A percentile compares a stretch with the other conserved stretches of the same genome.
These are phyloP conservation scores for Ceriops tagal DNA, from an alignment of 345 rosid species.

Conservation along the genomic window DNA sequence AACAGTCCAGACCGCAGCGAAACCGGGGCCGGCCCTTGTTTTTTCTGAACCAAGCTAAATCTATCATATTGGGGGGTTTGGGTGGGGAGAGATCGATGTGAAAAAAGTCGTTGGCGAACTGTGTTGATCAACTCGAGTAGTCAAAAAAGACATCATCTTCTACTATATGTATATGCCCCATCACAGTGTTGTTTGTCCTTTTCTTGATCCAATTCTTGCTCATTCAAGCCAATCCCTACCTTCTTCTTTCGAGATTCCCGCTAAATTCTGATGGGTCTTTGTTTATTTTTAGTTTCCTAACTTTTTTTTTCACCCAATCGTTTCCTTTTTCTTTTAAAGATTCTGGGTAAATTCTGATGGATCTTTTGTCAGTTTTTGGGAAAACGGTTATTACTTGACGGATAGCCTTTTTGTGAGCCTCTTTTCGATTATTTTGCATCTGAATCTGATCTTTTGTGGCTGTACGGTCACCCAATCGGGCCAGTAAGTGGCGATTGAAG, in stretches of 20 bases:
- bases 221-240: neutral
- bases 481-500: neutral
- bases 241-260: neutral
- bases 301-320: too few relatives aligned
- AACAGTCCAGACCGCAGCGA: too few relatives aligned
- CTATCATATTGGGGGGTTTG: too few relatives aligned
- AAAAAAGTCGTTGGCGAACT: too few relatives aligned
- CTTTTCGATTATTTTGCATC: neutral
- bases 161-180: neutral
- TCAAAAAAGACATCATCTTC: neutral
- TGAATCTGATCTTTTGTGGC: neutral
- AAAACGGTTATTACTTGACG: neutral
- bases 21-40: too few relatives aligned
- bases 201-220: neutral
- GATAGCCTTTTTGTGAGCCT: neutral
- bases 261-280: neutral
- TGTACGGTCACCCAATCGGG: neutral
- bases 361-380: constrained; percentile 9
- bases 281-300: neutral
- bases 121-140: too few relatives aligned
- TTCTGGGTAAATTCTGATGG: neutral
- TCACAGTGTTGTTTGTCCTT: neutral
- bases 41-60: too few relatives aligned
- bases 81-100: too few relatives aligned
- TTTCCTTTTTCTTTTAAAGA: neutral